A percentile compares a stretch with the other conserved stretches of the same genome.
Evolutionary conservation across 441 rosid genomes (phyloP).

Genomic region (Jatropha podagrica): DNA sequence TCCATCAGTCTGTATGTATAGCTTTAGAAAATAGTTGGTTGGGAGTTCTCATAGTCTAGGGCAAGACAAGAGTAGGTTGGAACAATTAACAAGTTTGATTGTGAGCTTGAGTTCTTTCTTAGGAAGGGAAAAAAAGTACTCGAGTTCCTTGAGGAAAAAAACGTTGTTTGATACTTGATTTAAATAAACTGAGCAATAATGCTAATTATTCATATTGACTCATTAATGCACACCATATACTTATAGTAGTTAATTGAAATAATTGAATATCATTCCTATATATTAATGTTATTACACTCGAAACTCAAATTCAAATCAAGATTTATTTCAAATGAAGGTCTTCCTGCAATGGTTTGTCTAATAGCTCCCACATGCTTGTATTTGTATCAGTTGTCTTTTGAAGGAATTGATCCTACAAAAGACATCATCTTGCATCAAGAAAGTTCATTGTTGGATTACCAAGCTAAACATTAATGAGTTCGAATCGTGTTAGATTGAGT

Average conservation of each 20-base stretch:
- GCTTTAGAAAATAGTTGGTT: not conserved
- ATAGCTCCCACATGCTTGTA: too few species aligned
- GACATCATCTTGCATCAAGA: too few species aligned
- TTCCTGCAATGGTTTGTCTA: too few species aligned
- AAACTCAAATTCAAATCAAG: too few species aligned
- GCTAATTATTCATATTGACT: not conserved
- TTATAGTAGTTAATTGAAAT: too few species aligned
- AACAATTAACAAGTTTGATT: not conserved
- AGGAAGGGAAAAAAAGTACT: not conserved
- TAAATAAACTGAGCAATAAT: not conserved
- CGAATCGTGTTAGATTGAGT: not conserved
- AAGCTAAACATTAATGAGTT: too few species aligned
- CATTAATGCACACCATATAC: not conserved
- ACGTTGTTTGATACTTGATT: not conserved
- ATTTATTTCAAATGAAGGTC: too few species aligned
- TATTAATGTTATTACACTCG: too few species aligned
- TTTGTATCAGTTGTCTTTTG: too few species aligned
- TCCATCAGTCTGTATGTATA: not conserved
- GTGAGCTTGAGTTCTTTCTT: not conserved
- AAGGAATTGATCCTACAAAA: too few species aligned
- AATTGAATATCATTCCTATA: too few species aligned
- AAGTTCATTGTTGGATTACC: too few species aligned
- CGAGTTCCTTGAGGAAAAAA: not conserved
- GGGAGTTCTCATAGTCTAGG: not conserved
- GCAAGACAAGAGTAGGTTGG: not conserved